Evolutionary conservation across 345 rosid genomes (phyloP), one percentile per base, ranked within the genome.

Genomic region (Gossypium ekmanianum): DNA sequence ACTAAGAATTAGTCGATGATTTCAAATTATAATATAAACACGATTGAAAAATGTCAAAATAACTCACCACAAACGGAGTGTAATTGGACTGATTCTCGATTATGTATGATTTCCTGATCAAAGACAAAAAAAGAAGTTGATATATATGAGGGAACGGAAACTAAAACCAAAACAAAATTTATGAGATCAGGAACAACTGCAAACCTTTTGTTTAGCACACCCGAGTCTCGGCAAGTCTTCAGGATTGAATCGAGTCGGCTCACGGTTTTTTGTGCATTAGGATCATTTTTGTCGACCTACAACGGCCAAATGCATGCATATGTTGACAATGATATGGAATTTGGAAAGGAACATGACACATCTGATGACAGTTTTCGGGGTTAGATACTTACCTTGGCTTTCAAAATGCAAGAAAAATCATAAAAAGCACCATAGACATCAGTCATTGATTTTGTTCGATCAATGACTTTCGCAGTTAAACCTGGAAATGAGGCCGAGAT

Each of bases 341-440:
- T 18, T 5, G 59, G 51, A 65, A 4, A 44, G 4, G 1, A 20
- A 62, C n/a, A 48, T 18, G 11, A 74, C 52, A 26, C 58, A 26
- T 56, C 54, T 41, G 10, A 24, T 26, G 29, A 73, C n/a, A 7
- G 7, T 48, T 56, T 4, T 58, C 10, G 10, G 22, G 63, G 64
- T 43, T 57, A 66, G 39, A 2, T 9, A 48, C 11, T 52, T 88
- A 87, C 97, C 97, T 94, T 92, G 75, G 87, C 71, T 78, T 88
- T 85, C 64, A 94, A 83, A 89, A 89, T 83, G 81, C 84, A 81
- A 43, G 92, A 87, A 78, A 90, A 94, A 61, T 94, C 97, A 29
- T 78, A 88, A 83, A 93, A 93, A 54, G 93, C 93, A 29, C 93
- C 92, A 83, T 95, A 95, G 74, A 95, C 97, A 84, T 95, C 97